Evolutionary conservation across 192 early-diverging fungal genomes (phyloP).

Genomic region (Dissophora ornata): DNA sequence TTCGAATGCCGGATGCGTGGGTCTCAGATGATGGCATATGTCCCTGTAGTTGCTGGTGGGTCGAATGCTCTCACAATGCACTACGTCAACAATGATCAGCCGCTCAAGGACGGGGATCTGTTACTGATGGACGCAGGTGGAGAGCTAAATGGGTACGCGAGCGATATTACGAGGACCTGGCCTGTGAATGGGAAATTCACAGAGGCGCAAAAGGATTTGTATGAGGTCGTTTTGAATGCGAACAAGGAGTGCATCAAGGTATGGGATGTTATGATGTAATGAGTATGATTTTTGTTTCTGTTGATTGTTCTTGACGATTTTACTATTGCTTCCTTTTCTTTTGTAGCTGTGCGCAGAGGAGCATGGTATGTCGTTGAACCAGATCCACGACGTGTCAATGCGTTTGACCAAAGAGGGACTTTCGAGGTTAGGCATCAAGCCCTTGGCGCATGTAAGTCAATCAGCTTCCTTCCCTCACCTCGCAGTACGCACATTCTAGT

Average conservation of each 20-base stretch:
- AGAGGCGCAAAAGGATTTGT: slow-evolving; percentile 81
- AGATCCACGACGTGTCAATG: slow-evolving; percentile 83
- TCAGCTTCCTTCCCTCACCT: too few relatives aligned
- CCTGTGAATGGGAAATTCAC: slow-evolving; percentile 91
- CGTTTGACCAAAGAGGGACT: slow-evolving; percentile 77
- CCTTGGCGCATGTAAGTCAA: slow-evolving; percentile 60
- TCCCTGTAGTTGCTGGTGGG: slow-evolving; percentile 96
- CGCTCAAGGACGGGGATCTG: slow-evolving; percentile 78
- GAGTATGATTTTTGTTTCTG: too few relatives aligned
- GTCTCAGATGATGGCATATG: slow-evolving; percentile 83
- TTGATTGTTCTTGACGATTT: neutral
- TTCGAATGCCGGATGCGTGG: slow-evolving; percentile 72
- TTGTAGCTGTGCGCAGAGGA: slow-evolving; percentile 65
- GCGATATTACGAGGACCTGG: slow-evolving; percentile 95
- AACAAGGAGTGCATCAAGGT: slow-evolving; percentile 89
- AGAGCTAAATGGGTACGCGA: slow-evolving; percentile 89
- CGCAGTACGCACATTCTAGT: too few relatives aligned
- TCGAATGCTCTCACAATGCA: slow-evolving; percentile 92
- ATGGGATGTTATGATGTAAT: too few relatives aligned
- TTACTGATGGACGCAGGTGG: slow-evolving; percentile 93
- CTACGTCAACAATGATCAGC: slow-evolving; percentile 90
- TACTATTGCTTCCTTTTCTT: neutral
- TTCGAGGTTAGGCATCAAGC: slow-evolving; percentile 73
- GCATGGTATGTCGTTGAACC: slow-evolving; percentile 76
- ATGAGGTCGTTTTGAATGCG: slow-evolving; percentile 83